Conservation (phyloP, 495 filamentous ascomycete species). For the Daldinia loculata region DNA sequence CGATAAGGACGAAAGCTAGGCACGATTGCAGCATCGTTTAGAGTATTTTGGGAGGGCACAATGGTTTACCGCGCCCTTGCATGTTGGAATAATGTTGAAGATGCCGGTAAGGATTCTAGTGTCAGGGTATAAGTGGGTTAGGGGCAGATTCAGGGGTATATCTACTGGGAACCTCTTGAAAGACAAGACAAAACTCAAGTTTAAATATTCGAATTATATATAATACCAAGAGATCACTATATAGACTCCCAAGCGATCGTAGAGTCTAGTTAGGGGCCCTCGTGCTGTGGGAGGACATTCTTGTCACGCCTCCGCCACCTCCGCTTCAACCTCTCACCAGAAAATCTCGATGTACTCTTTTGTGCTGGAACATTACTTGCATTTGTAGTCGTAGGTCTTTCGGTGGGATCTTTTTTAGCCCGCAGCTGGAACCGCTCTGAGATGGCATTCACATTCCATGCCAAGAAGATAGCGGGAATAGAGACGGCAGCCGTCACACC, state of each 20-base stretch:
- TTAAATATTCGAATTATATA: not conserved
- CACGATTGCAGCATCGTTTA: too few relatives aligned
- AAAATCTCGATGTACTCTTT: not conserved
- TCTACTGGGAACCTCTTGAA: too few relatives aligned
- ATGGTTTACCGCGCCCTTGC: too few relatives aligned
- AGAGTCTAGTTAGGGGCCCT: not conserved
- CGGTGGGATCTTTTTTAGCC: not conserved
- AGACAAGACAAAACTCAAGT: too few relatives aligned
- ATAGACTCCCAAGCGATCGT: not conserved
- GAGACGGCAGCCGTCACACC: constrained; percentile 20
- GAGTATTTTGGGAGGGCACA: too few relatives aligned
- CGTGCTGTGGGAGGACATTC: not conserved
- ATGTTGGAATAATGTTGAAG: too few relatives aligned
- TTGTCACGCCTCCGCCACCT: not conserved
- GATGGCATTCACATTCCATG: constrained; percentile 27
- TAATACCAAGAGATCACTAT: not conserved
- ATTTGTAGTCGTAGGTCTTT: not conserved
- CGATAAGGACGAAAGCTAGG: too few relatives aligned
- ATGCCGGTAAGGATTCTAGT: too few relatives aligned
- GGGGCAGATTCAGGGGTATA: too few relatives aligned
- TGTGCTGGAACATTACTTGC: not conserved
- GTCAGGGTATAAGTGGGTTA: too few relatives aligned
- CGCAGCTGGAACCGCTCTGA: constrained; percentile 1
- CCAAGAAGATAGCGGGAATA: constrained; percentile 20
- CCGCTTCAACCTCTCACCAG: not conserved